Evolutionary conservation across 257 asterid genomes (phyloP).

Genomic region (Mentha longifolia): DNA sequence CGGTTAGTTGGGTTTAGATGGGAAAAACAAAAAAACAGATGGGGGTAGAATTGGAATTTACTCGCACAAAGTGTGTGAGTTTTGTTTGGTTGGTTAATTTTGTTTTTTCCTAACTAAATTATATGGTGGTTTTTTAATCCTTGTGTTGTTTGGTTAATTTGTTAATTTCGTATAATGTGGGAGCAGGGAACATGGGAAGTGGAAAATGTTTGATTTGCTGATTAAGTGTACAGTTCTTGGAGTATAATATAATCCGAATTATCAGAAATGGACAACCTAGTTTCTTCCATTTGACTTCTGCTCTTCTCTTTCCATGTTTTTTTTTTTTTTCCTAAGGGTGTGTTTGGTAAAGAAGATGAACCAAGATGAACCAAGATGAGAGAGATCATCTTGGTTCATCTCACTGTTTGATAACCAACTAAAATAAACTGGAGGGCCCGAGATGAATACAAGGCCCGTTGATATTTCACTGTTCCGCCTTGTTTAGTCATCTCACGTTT

Average conservation of each 20-base stretch:
- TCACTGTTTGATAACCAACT: too few relatives aligned
- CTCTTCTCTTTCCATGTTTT: background rate
- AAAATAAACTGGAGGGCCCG: too few relatives aligned
- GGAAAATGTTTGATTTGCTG: slow-evolving; percentile 26
- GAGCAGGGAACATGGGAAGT: slow-evolving; percentile 9
- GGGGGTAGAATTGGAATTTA: background rate
- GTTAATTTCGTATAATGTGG: background rate
- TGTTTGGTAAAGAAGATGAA: too few relatives aligned
- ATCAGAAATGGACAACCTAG: slow-evolving; percentile 11
- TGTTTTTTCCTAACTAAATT: background rate
- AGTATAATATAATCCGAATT: slow-evolving; percentile 1
- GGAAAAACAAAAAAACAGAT: background rate
- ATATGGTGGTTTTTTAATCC: background rate
- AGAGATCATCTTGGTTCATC: too few relatives aligned
- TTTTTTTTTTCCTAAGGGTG: too few relatives aligned
- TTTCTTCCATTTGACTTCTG: slow-evolving; percentile 9
- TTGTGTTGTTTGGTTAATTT: background rate
- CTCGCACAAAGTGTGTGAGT: slow-evolving; percentile 34
- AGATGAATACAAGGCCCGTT: too few relatives aligned
- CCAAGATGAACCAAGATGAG: too few relatives aligned
- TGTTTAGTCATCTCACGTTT: too few relatives aligned
- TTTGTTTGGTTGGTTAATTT: slow-evolving; percentile 11
- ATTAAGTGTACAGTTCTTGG: slow-evolving; percentile 33
- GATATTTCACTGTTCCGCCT: too few relatives aligned
- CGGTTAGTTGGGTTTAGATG: slow-evolving; percentile 64